Conservation (phyloP, 2,329 filamentous ascomycete genomes). For the Ophiostoma triangulosporum region DNA sequence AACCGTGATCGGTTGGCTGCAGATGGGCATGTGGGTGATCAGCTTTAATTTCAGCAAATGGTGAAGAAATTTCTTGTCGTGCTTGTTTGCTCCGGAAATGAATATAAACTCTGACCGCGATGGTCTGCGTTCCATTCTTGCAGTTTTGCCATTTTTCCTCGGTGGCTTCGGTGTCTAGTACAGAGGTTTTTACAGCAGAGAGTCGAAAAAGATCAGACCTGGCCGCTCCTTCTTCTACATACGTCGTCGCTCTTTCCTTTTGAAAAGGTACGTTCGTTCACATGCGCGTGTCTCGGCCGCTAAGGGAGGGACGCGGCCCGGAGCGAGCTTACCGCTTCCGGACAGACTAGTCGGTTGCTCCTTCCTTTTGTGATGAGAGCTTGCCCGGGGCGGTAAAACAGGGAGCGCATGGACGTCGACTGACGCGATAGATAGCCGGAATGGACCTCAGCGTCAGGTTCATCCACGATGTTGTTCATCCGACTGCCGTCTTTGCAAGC, state of each 20-base stretch:
- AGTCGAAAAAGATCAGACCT: background rate
- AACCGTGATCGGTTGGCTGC: background rate
- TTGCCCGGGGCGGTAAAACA: background rate
- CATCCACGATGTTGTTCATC: constrained; percentile 43
- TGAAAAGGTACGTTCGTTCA: background rate
- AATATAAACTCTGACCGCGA: too few species aligned
- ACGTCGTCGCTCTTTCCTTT: background rate
- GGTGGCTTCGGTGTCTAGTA: too few species aligned
- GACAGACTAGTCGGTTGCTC: background rate
- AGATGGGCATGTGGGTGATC: too few species aligned
- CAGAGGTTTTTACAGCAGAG: too few species aligned
- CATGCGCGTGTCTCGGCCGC: background rate
- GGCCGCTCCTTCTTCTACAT: background rate
- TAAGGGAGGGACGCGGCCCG: background rate
- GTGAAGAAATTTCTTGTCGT: too few species aligned
- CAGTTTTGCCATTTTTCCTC: too few species aligned
- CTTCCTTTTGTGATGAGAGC: background rate
- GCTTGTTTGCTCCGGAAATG: too few species aligned
- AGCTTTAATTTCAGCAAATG: too few species aligned
- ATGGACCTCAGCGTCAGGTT: constrained; percentile 42
- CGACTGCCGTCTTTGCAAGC: constrained; percentile 37
- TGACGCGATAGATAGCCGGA: background rate
- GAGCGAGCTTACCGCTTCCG: background rate
- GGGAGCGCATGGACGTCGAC: background rate
- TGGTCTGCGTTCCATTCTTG: too few species aligned